Conservation (phyloP, 257 asterid species). For the Solanum verrucosum region DNA sequence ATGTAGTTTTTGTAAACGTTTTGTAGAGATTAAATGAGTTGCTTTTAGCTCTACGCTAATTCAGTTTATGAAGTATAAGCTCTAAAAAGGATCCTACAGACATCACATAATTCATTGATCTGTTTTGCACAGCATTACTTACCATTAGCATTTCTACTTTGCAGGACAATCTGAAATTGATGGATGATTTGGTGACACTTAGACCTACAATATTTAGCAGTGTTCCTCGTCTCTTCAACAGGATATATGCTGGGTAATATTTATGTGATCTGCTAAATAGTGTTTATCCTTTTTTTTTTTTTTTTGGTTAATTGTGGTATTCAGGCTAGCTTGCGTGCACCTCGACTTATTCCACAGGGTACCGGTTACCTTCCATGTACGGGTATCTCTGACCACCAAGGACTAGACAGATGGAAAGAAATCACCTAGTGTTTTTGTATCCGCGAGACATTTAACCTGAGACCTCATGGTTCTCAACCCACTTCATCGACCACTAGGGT, state of each 20-base stretch:
- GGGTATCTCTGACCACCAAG: neutral
- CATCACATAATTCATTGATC: neutral
- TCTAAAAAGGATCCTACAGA: neutral
- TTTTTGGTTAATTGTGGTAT: neutral
- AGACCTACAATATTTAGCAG: slow-evolving; percentile 93
- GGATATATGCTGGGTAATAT: slow-evolving; percentile 90
- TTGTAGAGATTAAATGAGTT: neutral
- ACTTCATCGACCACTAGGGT: neutral
- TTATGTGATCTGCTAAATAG: neutral
- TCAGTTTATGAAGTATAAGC: neutral
- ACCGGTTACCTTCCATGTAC: neutral
- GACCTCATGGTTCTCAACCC: neutral
- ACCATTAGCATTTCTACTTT: slow-evolving; percentile 4
- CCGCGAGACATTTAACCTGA: neutral
- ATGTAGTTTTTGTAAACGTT: neutral
- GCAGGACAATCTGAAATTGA: slow-evolving; percentile 85
- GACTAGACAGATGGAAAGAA: neutral
- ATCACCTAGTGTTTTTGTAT: neutral
- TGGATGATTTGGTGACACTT: slow-evolving; percentile 86
- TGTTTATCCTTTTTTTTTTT: neutral
- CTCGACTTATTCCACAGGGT: neutral
- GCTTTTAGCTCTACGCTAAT: neutral
- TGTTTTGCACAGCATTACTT: neutral
- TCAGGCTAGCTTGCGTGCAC: neutral
- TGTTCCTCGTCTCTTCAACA: slow-evolving; percentile 96